Evolutionary conservation across 108 stramenopile genomes (phyloP), one percentile per base, ranked within the genome.

Genomic region (Pseudonitzschia multiseries): DNA sequence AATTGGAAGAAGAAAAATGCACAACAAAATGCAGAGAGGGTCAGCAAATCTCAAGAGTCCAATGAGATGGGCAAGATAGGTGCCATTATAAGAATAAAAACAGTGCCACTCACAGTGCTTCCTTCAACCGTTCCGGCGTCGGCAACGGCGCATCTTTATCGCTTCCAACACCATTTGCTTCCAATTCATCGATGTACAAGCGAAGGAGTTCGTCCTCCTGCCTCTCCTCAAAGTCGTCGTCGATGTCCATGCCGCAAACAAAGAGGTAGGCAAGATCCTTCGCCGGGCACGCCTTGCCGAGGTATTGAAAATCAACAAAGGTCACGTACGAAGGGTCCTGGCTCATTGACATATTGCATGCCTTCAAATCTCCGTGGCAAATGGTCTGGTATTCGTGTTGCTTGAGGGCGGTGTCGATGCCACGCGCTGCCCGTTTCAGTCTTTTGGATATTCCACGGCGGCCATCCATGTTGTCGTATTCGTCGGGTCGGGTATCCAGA

Each of bases 301-400:
- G 73, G 69, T 93, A 93, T 46, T 93, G 92, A 74, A 93, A 93
- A 57, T 93, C 92, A 44, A 80, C 89, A 76, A 93, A 78, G 65
- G 80, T 61, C 8, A 86, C 76, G 8, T 15, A 69, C 2, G 42
- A 42, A 21, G 22, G 43, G 33, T 59, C 27, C 5, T 28, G 61
- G 65, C 54, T 65, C 17, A 84, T 71, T 43, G 88, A 54, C 65
- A 93, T 84, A 59, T 93, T 93, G 70, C 86, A 86, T 59, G 84
- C 87, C 53, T 93, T 90, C 31, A 79, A 65, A 76, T 93, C 91
- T 26, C 91, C 92, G 71, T 93, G 92, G 26, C 89, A 78, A 21
- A 71, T 42, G 52, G 81, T 86, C 68, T 93, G 92, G 77, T 88
- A 82, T 6, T 53, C 41, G 70, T 93, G 87, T 22, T 84, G 61